Conservation (phyloP, 768 basidiomycete genomes). For the Pisolithus microcarpus region DNA sequence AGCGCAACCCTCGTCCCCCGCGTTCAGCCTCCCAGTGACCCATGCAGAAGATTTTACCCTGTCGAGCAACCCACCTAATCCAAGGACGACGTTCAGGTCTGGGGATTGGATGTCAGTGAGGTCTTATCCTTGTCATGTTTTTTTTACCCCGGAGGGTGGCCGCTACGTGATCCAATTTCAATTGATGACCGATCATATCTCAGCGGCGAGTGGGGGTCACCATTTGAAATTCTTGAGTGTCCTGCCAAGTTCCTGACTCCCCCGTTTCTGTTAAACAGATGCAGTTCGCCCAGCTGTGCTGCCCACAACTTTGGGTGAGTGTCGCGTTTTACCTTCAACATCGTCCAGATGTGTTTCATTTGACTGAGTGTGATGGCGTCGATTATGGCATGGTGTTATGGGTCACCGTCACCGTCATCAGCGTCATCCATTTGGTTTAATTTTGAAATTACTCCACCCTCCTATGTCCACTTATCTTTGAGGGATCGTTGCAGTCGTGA, state of each 20-base stretch:
- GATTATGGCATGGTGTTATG: not conserved
- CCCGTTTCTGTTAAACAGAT: conserved; percentile 36
- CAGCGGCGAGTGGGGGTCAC: conserved; percentile 4
- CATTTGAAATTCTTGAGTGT: conserved; percentile 14
- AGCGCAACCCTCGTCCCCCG: conserved; percentile 1
- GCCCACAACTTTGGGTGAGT: conserved; percentile 85
- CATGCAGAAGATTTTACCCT: conserved; percentile 42
- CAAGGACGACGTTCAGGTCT: conserved; percentile 54
- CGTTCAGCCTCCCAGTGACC: not conserved
- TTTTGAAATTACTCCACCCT: conserved; percentile 20
- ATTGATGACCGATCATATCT: not conserved
- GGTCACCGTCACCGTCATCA: conserved; percentile 2
- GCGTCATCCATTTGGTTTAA: conserved; percentile 11
- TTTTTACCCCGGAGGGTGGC: not conserved
- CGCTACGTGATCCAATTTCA: conserved; percentile 14
- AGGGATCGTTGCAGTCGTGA: not conserved
- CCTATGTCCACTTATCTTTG: conserved; percentile 21
- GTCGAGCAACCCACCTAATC: conserved; percentile 67
- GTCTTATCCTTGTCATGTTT: conserved; percentile 6
- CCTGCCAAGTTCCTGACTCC: conserved; percentile 9
- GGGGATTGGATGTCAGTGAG: conserved; percentile 72
- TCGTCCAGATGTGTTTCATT: no score
- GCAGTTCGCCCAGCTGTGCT: conserved; percentile 58
- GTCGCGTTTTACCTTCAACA: not conserved
- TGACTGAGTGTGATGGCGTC: not conserved